Base-by-base conservation (phyloP, 2,329 filamentous ascomycete species). In the Pleurostoma richardsiae region DNA sequence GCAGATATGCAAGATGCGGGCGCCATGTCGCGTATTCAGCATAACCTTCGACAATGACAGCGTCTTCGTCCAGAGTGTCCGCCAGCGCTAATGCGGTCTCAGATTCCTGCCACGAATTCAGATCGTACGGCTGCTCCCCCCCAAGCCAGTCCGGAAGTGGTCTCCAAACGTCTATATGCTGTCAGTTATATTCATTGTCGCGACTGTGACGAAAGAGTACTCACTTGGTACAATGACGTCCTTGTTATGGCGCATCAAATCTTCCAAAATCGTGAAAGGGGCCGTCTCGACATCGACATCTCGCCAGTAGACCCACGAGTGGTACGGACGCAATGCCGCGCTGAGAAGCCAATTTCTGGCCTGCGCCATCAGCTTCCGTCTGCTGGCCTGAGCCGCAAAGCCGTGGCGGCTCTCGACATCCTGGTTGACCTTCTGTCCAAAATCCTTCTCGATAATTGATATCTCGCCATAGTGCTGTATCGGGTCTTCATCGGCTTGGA, bases 291-390 rank as follows among this genome's bases (percentile, higher is more conserved):
- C 94, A 69, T 99, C 94, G 28, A 96, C 94, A 70, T 99, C 94
- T 67, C 94, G 84, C 94, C 94, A 99, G 64, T 99, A 99, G 7
- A 99, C 94, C 94, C 94, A 99, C 54, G 91, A 96, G 64, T 99
- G 94, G 44, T 94, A 95, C 2, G 94, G 94, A 40, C 94, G 83
- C 45, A 99, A 72, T 27, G 94, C 92, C 39, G 94, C 92, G 59
- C 90, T 96, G 47, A 99, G 71, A 44, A 99, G 76, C 94, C 94
- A 99, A 68, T 99, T 99, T 52, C 94, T 82, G 43, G 94, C 94
- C 70, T 96, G 90, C 1, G 94, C 94, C 94, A 99, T 99, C 60
- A 95, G 78, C 72, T 99, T 99, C 67, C 94, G 83, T 58, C 94
- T 80, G 55, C 86, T 88, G 28, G 94, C 94, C 68, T 99, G 94